These are phyloP conservation scores for Hypomontagnella submonticulosa DNA, from an alignment of 495 filamentous ascomycete genomes.

Conservation along the genomic window DNA sequence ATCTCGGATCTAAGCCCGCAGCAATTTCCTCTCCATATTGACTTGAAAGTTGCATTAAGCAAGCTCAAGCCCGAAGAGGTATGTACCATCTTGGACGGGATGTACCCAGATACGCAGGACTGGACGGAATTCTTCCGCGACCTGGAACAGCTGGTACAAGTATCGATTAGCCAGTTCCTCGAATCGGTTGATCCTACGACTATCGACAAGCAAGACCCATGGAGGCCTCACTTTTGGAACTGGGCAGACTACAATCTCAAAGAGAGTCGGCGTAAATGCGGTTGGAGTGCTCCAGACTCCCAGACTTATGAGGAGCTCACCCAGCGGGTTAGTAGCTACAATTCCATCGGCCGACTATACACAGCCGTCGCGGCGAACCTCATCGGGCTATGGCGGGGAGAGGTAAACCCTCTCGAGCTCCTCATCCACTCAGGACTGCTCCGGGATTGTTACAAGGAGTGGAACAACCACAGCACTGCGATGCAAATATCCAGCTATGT, in stretches of 20 bases:
- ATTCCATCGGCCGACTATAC: conserved; percentile 14
- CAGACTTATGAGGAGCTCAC: not conserved
- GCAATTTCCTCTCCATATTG: conserved; percentile 21
- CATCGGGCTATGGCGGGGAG: not conserved
- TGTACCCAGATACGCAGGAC: conserved; percentile 5
- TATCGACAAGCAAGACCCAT: not conserved
- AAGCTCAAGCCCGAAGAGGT: conserved; percentile 1
- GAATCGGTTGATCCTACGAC: not conserved
- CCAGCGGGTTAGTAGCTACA: not conserved
- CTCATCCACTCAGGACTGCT: conserved; percentile 15
- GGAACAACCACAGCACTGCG: not conserved
- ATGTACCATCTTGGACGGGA: not conserved
- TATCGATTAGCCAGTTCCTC: not conserved
- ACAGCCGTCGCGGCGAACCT: conserved; percentile 31
- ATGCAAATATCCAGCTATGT: conserved; percentile 28
- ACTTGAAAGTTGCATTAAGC: conserved; percentile 13
- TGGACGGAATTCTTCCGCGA: not conserved
- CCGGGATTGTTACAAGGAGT: conserved; percentile 24
- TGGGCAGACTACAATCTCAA: conserved; percentile 16
- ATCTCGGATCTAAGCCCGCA: not conserved
- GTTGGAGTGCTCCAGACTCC: not conserved
- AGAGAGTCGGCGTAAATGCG: too few species aligned
- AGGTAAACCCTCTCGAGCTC: conserved; percentile 50
- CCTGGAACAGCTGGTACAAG: conserved; percentile 2
- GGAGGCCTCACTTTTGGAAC: conserved; percentile 5